Base-by-base conservation (phyloP, 129 eudicot genomes). In the Artemisia annua region DNA sequence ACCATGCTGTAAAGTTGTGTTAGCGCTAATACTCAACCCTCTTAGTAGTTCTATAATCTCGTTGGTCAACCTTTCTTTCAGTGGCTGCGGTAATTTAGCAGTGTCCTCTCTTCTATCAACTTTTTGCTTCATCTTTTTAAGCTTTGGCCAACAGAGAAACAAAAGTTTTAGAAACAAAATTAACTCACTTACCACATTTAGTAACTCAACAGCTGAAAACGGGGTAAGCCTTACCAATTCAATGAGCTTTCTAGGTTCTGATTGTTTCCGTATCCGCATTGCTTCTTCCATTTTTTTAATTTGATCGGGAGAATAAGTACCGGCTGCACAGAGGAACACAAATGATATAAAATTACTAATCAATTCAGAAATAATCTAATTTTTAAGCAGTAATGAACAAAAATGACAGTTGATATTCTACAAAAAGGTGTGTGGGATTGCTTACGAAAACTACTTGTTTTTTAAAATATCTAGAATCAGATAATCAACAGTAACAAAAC, bases 251-350 rank as follows among this genome's bases (percentile, higher is more conserved):
- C 72, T 70, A 55, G 99, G 99, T 83, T 90, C 89, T 48, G 91
- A 78, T 63, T 80, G 87, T 73, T 82, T 90, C 9, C 97, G 84
- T 73, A 95, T 86, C 63, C 74, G 74, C 80, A 83, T 88, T 8
- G 97, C 83, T 55, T 95, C 99, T 88, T 95, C 96, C 97, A 90
- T 95, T 67, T 63, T 90, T 79, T 54, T 86, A 66, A 88, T 83
- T 75, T 95, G 97, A 74, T 85, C 88, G 26, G 89, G 84, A 9
- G 89, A 81, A 79, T 95, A 90, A 69, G 69, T 77, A 75, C 70
- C 85, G 65, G 82, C 99, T 71, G 68, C 52, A 74, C 17, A 72
- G 24, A 15, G 44, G 13, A 71, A 67, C 59, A 50, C 56, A 60
- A 39, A 39, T 16, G 46, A 4, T 67, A 28, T 24, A 52, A 8